Evolutionary conservation across 2,329 filamentous ascomycete genomes (phyloP), one percentile per base, ranked within the genome.

Genomic region (Kalmusia sp.): DNA sequence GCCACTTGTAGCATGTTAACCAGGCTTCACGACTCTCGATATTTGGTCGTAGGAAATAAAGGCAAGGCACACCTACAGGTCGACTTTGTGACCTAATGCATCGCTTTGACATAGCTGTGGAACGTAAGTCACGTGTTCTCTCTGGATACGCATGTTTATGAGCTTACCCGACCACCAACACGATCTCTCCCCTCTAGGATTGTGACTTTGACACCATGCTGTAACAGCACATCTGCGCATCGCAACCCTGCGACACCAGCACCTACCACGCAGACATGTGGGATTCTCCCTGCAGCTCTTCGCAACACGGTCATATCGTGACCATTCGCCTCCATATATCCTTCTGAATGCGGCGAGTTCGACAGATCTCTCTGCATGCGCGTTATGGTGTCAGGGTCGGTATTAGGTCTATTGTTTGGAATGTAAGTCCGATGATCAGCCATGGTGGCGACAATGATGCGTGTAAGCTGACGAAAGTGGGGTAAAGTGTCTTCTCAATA

Each of bases 201-300:
- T 0, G 88, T 90, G 11, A 92, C 88, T 33, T 81, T 77, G 63
- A 87, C 85, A 14, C 87, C 88, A 67, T 85, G 79, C 50, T 83
- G 80, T 2, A 90, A 74, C 0, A 92, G 76, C 2, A 91, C 71
- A 59, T 90, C 87, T 47, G 88, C 87, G 66, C 87, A 89, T 57
- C 88, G 81, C n/a, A 92, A 77, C 0, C 89, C 89, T 5, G 88
- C 82, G 22, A 91, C 78, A 4, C 89, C 89, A 33, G 87, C 88
- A 15, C 89, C 89, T 33, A 92, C 75, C n/a, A 92, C 77, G 27
- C 84, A 86, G 34, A 91, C 74, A 57, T 86, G 85, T 6, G 83
- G 82, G 38, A 65, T 72, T 48, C 71, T 74, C 22, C 68, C 71
- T 21, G 65, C 61, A 15, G 60, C 57, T 55, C 70, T 65, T 9